A percentile compares a stretch with the other conserved stretches of the same genome.
These are phyloP conservation scores for Neofusicoccum ribis DNA, from an alignment of 2,329 filamentous ascomycete species.

Conservation along the genomic window DNA sequence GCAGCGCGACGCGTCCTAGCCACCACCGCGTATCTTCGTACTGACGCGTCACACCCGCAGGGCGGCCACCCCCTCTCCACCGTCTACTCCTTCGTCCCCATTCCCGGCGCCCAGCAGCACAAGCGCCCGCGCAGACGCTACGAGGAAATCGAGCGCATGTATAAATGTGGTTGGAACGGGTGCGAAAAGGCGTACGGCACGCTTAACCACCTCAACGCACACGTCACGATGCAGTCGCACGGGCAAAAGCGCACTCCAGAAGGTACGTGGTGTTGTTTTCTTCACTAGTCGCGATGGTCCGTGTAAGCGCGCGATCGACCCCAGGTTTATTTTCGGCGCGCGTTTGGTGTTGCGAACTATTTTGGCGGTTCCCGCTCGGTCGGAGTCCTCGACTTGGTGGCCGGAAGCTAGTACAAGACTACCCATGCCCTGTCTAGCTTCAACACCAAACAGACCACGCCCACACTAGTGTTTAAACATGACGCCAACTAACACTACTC, in stretches of 20 bases:
- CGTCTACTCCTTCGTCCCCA: constrained; percentile 97
- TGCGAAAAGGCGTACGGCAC: constrained; percentile 99
- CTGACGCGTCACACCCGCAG: constrained; percentile 30
- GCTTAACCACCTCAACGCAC: constrained; percentile 93
- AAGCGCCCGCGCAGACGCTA: constrained; percentile 92
- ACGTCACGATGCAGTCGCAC: constrained; percentile 98
- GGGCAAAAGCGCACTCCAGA: constrained; percentile 93
- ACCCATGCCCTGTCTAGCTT: constrained; percentile 40
- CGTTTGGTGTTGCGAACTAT: constrained; percentile 44
- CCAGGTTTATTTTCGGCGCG: constrained; percentile 22
- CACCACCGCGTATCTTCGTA: background rate
- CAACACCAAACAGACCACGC: constrained; percentile 22
- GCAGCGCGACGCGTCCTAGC: constrained; percentile 33
- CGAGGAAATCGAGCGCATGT: constrained; percentile 99
- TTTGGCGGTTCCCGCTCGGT: constrained; percentile 54
- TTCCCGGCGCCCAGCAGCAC: constrained; percentile 94
- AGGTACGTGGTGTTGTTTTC: constrained; percentile 64
- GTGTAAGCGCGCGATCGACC: constrained; percentile 18
- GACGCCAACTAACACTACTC: constrained; percentile 35
- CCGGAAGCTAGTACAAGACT: constrained; percentile 46
- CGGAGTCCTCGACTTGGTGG: constrained; percentile 40
- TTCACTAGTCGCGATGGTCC: constrained; percentile 17
- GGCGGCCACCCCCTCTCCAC: constrained; percentile 61
- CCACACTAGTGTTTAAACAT: constrained; percentile 24
- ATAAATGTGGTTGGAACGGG: constrained; percentile 98